These are phyloP conservation scores for Cadophora malorum DNA, from an alignment of 2,329 filamentous ascomycete genomes.

Conservation along the genomic window DNA sequence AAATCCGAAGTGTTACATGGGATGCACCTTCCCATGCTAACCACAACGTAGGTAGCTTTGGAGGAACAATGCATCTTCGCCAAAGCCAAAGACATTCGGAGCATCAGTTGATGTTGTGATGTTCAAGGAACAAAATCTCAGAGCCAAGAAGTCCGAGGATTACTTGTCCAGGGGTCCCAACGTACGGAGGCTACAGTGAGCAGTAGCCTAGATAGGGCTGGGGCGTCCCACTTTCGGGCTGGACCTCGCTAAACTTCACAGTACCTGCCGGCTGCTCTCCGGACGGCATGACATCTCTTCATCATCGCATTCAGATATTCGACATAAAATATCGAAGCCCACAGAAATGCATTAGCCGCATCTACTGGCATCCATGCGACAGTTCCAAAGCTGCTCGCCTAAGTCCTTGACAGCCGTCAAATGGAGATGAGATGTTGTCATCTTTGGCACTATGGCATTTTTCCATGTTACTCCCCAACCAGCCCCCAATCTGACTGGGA, in stretches of 20 bases:
- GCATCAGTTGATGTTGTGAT: background rate
- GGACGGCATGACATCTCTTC: background rate
- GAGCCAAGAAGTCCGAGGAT: background rate
- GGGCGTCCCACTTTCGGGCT: background rate
- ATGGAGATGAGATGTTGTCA: background rate
- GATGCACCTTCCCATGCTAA: background rate
- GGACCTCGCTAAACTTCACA: constrained; percentile 1
- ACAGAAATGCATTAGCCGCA: background rate
- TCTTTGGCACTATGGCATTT: background rate
- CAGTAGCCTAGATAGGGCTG: background rate
- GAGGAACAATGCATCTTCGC: background rate
- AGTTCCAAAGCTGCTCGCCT: too few species aligned
- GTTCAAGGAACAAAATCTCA: background rate
- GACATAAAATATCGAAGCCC: background rate
- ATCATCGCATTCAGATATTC: background rate
- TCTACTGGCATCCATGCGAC: too few species aligned
- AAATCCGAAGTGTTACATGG: background rate
- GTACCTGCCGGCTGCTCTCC: background rate
- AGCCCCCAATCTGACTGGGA: too few species aligned
- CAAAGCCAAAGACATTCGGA: background rate
- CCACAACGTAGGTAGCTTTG: background rate
- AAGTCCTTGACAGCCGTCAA: background rate
- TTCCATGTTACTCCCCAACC: too few species aligned
- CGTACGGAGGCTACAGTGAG: background rate
- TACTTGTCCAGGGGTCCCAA: background rate